Percentiles rank a stretch among this genome's conserved stretches.
phyloP scores from a whole-genome alignment of 345 rosid genomes.

The Citrus trifoliata region DNA sequence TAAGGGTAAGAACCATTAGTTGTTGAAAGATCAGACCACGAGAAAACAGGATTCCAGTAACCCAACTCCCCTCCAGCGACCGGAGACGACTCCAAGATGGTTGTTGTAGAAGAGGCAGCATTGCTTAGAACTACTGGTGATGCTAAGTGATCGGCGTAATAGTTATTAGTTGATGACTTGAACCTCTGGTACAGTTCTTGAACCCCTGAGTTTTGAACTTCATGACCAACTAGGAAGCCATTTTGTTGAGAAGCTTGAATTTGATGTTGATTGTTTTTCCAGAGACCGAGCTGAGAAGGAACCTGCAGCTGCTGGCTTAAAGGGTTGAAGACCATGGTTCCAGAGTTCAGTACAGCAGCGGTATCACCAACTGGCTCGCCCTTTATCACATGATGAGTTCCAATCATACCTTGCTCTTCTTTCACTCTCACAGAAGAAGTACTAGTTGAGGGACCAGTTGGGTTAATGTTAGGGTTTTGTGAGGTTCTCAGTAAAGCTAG shows the following conservation, averaged over 20 bases:
- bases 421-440: slow-evolving; percentile 24
- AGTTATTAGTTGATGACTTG: slow-evolving; percentile 32
- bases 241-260: slow-evolving; percentile 37
- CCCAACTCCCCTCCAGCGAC: slow-evolving; percentile 43
- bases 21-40: slow-evolving; percentile 68
- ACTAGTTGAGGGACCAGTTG: slow-evolving; percentile 19
- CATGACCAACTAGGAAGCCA: slow-evolving; percentile 26
- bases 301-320: slow-evolving; percentile 16
- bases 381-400: slow-evolving; percentile 37
- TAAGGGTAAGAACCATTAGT: slow-evolving; percentile 63
- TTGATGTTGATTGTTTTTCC: slow-evolving; percentile 39
- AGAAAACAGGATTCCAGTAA: slow-evolving; percentile 55
- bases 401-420: slow-evolving; percentile 39
- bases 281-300: slow-evolving; percentile 39
- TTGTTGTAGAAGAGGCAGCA: slow-evolving; percentile 30
- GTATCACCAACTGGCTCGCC: slow-evolving; percentile 26
- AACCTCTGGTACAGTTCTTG: slow-evolving; percentile 67
- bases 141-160: slow-evolving; percentile 21
- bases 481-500: slow-evolving; percentile 46
- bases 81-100: slow-evolving; percentile 46
- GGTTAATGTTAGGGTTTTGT: slow-evolving; percentile 46
- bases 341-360: slow-evolving; percentile 20
- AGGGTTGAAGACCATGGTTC: slow-evolving; percentile 41
- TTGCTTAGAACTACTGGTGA: slow-evolving; percentile 29
- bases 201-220: slow-evolving; percentile 44